phyloP scores from a whole-genome alignment of 2,329 filamentous ascomycete species.

The Cytospora paraplurivora region DNA sequence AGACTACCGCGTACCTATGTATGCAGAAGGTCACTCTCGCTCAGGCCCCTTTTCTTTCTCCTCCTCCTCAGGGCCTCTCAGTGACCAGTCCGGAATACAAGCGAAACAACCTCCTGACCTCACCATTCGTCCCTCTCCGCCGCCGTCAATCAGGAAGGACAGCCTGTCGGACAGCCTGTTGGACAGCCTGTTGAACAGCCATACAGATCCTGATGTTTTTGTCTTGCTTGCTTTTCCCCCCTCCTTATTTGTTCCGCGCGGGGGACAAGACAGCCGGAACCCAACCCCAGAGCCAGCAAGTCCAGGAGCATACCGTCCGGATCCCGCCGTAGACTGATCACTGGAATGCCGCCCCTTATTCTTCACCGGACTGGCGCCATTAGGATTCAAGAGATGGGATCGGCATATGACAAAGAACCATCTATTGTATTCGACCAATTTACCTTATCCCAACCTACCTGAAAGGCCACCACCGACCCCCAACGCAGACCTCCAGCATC shows the following conservation, averaged over 20 bases:
- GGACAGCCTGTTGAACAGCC: not conserved
- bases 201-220: not conserved
- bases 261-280: too few relatives aligned
- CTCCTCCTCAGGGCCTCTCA: not conserved
- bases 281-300: not conserved
- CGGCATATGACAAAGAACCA: not conserved
- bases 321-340: too few relatives aligned
- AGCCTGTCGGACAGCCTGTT: not conserved
- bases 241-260: not conserved
- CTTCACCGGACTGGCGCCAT: not conserved
- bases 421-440: not conserved
- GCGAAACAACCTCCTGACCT: not conserved
- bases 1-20: not conserved
- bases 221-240: not conserved
- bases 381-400: not conserved
- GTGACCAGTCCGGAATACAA: too few relatives aligned
- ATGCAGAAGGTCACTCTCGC: not conserved
- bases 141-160: not conserved
- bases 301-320: not conserved
- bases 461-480: not conserved
- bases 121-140: not conserved
- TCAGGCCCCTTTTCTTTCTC: not conserved
- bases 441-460: too few relatives aligned
- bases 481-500: not conserved
- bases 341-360: not conserved